Conservation (phyloP, 1,284 basidiomycete species). For the Naganishia sp. region DNA sequence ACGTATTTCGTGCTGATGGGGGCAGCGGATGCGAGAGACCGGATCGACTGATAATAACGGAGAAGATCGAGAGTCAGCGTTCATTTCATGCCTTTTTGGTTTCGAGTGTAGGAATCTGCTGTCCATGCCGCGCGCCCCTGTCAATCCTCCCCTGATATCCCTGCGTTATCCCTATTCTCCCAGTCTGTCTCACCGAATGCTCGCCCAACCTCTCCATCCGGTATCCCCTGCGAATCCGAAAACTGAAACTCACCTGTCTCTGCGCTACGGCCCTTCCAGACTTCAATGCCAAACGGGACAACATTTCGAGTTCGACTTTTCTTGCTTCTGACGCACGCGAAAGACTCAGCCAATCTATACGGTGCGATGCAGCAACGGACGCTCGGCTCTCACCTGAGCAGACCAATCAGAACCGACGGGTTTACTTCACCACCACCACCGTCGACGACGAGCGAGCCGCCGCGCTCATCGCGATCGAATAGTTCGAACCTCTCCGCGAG, state of each 20-base stretch:
- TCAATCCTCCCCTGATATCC: neutral
- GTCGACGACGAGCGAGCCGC: neutral
- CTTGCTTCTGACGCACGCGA: conserved; percentile 12
- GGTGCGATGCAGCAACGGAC: neutral
- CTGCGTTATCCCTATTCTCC: neutral
- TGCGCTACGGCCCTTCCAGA: conserved; percentile 28
- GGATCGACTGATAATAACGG: conserved; percentile 35
- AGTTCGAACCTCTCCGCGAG: conserved; percentile 1
- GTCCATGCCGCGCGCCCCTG: neutral
- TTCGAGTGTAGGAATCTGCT: neutral
- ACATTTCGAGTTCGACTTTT: conserved; percentile 24
- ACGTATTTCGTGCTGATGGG: conserved; percentile 67
- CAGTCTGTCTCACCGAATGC: neutral
- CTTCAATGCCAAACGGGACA: conserved; percentile 34
- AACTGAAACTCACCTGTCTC: conserved; percentile 30
- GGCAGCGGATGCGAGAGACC: conserved; percentile 51
- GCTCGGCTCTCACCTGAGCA: neutral
- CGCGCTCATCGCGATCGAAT: conserved; percentile 22
- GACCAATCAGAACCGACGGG: neutral
- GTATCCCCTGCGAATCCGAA: neutral
- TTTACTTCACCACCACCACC: conserved; percentile 8
- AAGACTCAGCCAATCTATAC: conserved; percentile 23
- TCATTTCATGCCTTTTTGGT: neutral
- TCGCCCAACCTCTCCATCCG: neutral
- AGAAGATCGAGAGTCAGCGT: neutral